Evolutionary conservation across 2,329 filamentous ascomycete species (phyloP).

Genomic region (Pseudogymnoascus sp.): DNA sequence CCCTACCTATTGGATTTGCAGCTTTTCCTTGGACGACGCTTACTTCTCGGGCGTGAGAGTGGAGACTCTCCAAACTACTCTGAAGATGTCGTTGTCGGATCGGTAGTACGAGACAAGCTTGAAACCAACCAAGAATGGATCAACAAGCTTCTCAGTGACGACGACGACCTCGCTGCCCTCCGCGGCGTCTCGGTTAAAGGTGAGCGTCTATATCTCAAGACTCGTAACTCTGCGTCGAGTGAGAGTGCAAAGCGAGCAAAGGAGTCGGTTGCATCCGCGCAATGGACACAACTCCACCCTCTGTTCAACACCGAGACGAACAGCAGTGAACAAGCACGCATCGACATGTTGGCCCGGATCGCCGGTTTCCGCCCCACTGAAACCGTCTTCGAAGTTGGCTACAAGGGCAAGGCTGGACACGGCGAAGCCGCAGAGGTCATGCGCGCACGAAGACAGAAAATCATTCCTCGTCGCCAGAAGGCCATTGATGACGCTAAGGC

Average conservation of each 20-base stretch:
- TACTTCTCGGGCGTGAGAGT: slow-evolving; percentile 64
- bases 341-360: slow-evolving; percentile 81
- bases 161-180: slow-evolving; percentile 63
- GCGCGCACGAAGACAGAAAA: slow-evolving; percentile 61
- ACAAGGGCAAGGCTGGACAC: slow-evolving; percentile 54
- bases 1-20: slow-evolving; percentile 92
- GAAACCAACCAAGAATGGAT: slow-evolving; percentile 76
- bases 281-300: slow-evolving; percentile 67
- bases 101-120: slow-evolving; percentile 62
- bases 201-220: slow-evolving; percentile 85
- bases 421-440: slow-evolving; percentile 67
- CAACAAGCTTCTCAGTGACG: slow-evolving; percentile 66
- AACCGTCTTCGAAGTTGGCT: slow-evolving; percentile 92
- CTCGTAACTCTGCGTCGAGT: slow-evolving; percentile 78
- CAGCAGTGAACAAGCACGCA: slow-evolving; percentile 60
- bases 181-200: slow-evolving; percentile 73
- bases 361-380: slow-evolving; percentile 83
- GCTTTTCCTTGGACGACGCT: slow-evolving; percentile 78
- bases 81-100: slow-evolving; percentile 75
- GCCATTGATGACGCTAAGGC: slow-evolving; percentile 34
- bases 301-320: slow-evolving; percentile 67
- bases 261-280: slow-evolving; percentile 60
- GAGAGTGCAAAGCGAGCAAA: slow-evolving; percentile 87
- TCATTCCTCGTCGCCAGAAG: slow-evolving; percentile 44
- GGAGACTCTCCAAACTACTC: slow-evolving; percentile 60